Base-by-base conservation (phyloP, 768 basidiomycete genomes). In the Boletus rubescentipes region DNA sequence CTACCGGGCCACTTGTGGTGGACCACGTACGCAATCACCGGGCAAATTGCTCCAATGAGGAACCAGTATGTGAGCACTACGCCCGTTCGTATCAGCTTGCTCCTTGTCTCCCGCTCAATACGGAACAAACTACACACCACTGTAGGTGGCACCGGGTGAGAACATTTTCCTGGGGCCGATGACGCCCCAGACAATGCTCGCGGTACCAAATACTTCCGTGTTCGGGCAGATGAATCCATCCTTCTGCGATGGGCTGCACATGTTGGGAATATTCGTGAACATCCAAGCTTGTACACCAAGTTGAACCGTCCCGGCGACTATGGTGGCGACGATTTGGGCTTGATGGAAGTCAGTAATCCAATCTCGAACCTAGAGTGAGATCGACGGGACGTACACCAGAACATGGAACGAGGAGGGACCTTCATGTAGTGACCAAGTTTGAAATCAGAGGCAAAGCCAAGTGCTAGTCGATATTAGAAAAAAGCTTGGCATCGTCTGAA, bases 351-450 rank as follows among this genome's bases (percentile, higher is more conserved):
- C 34, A 55, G 41, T 1, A 26, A 39, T 5, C 16, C 9, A 14
- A 46, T 35, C 35, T 10, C 0, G 7, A 31, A 26, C 9, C 6
- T 1, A 16, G n/a, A 11, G 5, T 0, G 3, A 20, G 15, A n/a
- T 38, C 9, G 12, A 18, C 20, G 9, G 12, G 9, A 47, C 63
- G 4, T 43, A 63, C 77, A 74, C 79, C 81, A 80, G 62, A 87
- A 87, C 79, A 87, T 85, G 0, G 82, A 74, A 18, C 85, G 75
- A 39, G 83, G 84, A 12, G 85, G 82, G 36, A 88, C 74, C 75
- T 85, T 81, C 79, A 85, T 86, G 73, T 77, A 87, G 72, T 89
- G 86, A 48, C 88, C 88, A 34, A 90, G 77, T 70, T 90, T 91
- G 69, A 89, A 85, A 66, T 89, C 88, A 43, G 78, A 75, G 4